phyloP scores from a whole-genome alignment of 164 flowering plant species.

The Magnolia sinica region DNA sequence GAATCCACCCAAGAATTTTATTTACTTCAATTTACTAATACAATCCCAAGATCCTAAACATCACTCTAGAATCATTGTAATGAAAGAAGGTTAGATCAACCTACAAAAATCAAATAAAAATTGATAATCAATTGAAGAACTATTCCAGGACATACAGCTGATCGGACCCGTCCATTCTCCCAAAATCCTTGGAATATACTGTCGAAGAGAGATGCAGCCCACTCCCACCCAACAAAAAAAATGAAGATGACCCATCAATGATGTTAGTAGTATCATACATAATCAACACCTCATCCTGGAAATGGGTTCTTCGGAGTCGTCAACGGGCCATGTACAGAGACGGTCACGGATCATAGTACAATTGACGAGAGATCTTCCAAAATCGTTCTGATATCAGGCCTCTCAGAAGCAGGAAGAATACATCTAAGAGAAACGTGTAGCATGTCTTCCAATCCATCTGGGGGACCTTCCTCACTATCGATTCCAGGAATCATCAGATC shows the following conservation, averaged over 20 bases:
- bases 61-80: background rate
- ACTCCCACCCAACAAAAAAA: background rate
- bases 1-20: constrained; percentile 1
- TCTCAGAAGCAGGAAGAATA: constrained; percentile 61
- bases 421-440: constrained; percentile 58
- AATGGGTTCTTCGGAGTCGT: background rate
- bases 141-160: background rate
- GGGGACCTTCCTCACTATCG: constrained; percentile 12
- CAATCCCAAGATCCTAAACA: background rate
- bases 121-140: background rate
- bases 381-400: constrained; percentile 60
- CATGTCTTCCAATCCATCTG: constrained; percentile 34
- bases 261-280: constrained; percentile 9
- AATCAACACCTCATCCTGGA: constrained; percentile 1
- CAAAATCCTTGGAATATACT: background rate
- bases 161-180: background rate
- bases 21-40: background rate
- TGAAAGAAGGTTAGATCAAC: background rate
- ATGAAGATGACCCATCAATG: constrained; percentile 5
- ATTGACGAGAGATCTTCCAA: constrained; percentile 49
- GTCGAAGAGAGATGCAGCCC: background rate
- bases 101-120: background rate
- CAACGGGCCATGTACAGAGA: constrained; percentile 2
- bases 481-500: constrained; percentile 29
- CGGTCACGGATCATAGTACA: constrained; percentile 5